Evolutionary conservation across 768 basidiomycete genomes (phyloP), one percentile per base, ranked within the genome.

Genomic region (Mycena floridula): DNA sequence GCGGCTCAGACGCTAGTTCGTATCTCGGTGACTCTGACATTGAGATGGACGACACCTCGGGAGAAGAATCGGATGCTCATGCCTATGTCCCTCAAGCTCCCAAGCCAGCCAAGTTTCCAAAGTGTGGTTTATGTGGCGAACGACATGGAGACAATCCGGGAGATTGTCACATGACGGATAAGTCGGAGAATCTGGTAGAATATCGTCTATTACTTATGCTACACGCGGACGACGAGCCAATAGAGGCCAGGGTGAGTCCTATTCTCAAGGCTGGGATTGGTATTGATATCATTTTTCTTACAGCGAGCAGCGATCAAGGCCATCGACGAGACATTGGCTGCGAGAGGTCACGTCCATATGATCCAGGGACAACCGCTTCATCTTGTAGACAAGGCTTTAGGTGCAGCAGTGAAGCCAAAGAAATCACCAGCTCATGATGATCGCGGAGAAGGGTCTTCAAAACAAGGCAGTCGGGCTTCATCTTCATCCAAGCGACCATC

Each of bases 131-230:
- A 16, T 91, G 88, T 59, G 77, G 75, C 27, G 52, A 48, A 15
- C 51, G 46, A 8, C 85, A 88, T 53, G 74, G 66, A 13, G 60
- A 62, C 38, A n/a, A n/a, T n/a, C n/a, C n/a, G n/a, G 65, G 65
- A 22, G 54, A 69, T 44, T 90, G 88, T 55, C 56, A 56, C 20
- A 86, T 90, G 87, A 77, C 76, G 6, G 72, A 81, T 20, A 69
- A 64, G 40, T 77, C 84, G 15, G 72, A 77, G 45, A 78, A 87
- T 56, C 67, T 90, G 18, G 74, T 77, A 11, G 79, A 85, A 52
- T 89, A 79, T 54, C 76, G 87, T 36, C 68, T 73, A 37, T 80
- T 87, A 65, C 61, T 89, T 27, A 60, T 89, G 49, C 60, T 74
- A 23, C 70, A 84, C 49, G 68, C 73, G n/a, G 72, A 75, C 13